Conservation (phyloP, 192 early-diverging fungal species). For the Entrophospora sp. region DNA sequence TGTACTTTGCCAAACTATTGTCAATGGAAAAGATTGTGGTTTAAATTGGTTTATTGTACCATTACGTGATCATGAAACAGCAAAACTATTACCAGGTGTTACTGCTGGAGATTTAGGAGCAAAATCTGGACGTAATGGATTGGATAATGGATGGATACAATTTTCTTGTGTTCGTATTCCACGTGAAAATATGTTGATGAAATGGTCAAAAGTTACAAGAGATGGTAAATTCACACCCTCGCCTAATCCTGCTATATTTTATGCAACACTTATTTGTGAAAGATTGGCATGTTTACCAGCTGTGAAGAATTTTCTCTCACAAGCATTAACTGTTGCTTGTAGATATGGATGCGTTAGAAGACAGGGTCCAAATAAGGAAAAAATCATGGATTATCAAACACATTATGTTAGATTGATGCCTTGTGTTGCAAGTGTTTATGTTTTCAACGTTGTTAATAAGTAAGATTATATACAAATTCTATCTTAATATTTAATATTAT, state of each 20-base stretch:
- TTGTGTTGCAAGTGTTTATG: constrained; percentile 41
- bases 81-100: constrained; percentile 27
- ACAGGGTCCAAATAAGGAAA: constrained; percentile 51
- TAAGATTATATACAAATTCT: constrained; percentile 17
- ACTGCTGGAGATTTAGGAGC: constrained; percentile 37
- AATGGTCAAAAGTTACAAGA: constrained; percentile 67
- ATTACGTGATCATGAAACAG: constrained; percentile 33
- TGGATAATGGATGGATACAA: constrained; percentile 64
- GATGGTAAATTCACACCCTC: constrained; percentile 51
- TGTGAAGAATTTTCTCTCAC: constrained; percentile 31
- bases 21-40: constrained; percentile 58
- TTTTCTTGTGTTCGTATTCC: constrained; percentile 79
- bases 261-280: constrained; percentile 57
- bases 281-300: constrained; percentile 40
- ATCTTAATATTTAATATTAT: too few relatives aligned
- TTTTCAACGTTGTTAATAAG: constrained; percentile 32
- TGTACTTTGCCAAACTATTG: constrained; percentile 71
- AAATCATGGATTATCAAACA: constrained; percentile 62
- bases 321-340: constrained; percentile 50
- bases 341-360: constrained; percentile 53
- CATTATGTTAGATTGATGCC: constrained; percentile 53
- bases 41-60: constrained; percentile 47
- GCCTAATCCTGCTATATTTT: constrained; percentile 45
- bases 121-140: constrained; percentile 64
- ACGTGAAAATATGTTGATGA: constrained; percentile 78